Percentiles rank a stretch among this genome's conserved stretches.
Evolutionary conservation across 805 yeast genomes (phyloP).

Genomic region (Schizosaccharomyces osmophilus): DNA sequence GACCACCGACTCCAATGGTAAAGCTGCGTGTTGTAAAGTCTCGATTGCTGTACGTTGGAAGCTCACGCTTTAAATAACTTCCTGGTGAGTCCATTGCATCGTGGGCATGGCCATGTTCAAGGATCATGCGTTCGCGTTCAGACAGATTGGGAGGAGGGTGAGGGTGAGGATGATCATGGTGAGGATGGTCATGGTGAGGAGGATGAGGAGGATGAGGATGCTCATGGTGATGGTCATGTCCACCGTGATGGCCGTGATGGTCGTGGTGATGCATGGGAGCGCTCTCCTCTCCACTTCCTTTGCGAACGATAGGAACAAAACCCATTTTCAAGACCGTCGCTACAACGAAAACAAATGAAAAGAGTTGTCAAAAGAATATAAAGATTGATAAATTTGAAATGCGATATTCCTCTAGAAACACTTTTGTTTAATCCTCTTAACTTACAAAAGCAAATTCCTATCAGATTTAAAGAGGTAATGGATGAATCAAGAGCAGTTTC

Average conservation of each 20-base stretch:
- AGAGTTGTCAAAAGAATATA: too few species aligned
- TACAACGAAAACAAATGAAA: too few species aligned
- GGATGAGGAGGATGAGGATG: not conserved
- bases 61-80: not conserved
- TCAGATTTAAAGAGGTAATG: too few species aligned
- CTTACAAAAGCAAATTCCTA: too few species aligned
- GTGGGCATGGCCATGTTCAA: slow-evolving; percentile 1
- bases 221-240: not conserved
- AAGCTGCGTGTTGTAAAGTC: slow-evolving; percentile 1
- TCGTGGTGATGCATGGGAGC: not conserved
- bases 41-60: not conserved
- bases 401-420: too few species aligned
- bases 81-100: slow-evolving; percentile 2
- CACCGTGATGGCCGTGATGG: not conserved
- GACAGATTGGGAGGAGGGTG: not conserved
- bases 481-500: too few species aligned
- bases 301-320: not conserved
- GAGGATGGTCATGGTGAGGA: not conserved
- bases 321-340: not conserved
- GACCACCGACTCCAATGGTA: slow-evolving; percentile 3
- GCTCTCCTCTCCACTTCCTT: not conserved
- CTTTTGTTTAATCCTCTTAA: too few species aligned
- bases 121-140: not conserved
- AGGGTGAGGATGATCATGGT: not conserved
- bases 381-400: too few species aligned